phyloP scores from a whole-genome alignment of 2,329 filamentous ascomycete species.

The Hypoxylon sp. region DNA sequence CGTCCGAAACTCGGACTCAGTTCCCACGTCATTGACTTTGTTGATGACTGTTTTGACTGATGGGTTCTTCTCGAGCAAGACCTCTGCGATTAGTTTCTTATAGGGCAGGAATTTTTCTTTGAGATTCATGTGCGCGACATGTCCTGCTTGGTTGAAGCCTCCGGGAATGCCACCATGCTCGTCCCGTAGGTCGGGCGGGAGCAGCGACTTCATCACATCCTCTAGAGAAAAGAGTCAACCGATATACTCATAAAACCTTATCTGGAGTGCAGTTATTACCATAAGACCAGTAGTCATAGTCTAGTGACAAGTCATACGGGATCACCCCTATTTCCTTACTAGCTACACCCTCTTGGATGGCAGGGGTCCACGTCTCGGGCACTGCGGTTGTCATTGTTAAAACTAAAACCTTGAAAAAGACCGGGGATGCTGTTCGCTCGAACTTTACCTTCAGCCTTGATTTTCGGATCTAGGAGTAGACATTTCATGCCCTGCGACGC shows the following conservation, averaged over 20 bases:
- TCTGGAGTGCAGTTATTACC: conserved; percentile 61
- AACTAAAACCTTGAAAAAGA: conserved; percentile 13
- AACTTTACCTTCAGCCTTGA: conserved; percentile 66
- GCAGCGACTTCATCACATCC: conserved; percentile 85
- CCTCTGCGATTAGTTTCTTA: conserved; percentile 86
- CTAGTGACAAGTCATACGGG: conserved; percentile 81
- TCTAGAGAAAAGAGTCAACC: conserved; percentile 61
- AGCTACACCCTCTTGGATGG: conserved; percentile 77
- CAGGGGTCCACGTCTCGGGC: conserved; percentile 81
- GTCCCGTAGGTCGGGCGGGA: conserved; percentile 83
- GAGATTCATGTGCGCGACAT: conserved; percentile 94
- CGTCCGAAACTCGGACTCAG: conserved; percentile 87
- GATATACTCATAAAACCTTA: not conserved
- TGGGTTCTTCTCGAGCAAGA: conserved; percentile 91
- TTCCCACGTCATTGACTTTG: conserved; percentile 91
- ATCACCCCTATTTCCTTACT: conserved; percentile 78
- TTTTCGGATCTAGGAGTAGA: conserved; percentile 69
- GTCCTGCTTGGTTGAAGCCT: conserved; percentile 90
- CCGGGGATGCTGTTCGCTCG: not conserved
- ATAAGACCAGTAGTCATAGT: conserved; percentile 90
- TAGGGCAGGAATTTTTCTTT: conserved; percentile 86
- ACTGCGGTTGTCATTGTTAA: conserved; percentile 58
- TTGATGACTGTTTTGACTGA: conserved; percentile 91
- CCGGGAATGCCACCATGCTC: conserved; percentile 81
- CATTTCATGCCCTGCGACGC: conserved; percentile 72